Evolutionary conservation across 768 basidiomycete genomes (phyloP), one percentile per base, ranked within the genome.

Genomic region (Lyophyllum shimeji): DNA sequence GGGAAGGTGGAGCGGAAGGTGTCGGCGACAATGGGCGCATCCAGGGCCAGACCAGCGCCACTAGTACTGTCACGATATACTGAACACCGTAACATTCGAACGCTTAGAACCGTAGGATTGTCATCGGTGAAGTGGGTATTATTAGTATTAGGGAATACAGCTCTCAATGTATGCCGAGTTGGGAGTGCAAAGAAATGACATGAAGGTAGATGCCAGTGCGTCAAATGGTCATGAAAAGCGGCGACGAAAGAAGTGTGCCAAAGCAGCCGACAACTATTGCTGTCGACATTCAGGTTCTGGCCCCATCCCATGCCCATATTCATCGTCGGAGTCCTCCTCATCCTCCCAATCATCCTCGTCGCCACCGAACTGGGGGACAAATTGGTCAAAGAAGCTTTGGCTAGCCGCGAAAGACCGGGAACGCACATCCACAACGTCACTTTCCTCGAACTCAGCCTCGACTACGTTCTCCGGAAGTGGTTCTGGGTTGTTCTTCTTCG

Each of bases 371-470:
- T 90, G 84, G 45, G 73, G 72, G 70, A 78, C 71, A 79, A 85
- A 87, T 69, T 82, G 80, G 76, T 90, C 87, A 86, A 87, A 90
- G 85, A 89, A 90, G 69, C 80, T 80, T 68, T 79, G 76, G 69
- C 80, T 79, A 81, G 86, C 83, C 76, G 83, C 82, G 76, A 86
- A 87, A 82, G 80, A 84, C 76, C 81, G 81, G 74, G 77, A 79
- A 88, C 90, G 85, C 84, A 93, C 89, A 76, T 91, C 89, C 67
- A 83, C 82, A 74, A 90, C 82, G 72, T 86, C 86, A 70, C 82
- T 83, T 71, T 87, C 86, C 72, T 91, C 90, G 69, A 81, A 90
- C 60, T 78, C 74, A 25, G 76, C 87, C 60, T 88, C 81, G 59
- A 89, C 87, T 46, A 93, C 83, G 55, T 86, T 74, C 50, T 78